Evolutionary conservation across 2,329 filamentous ascomycete genomes (phyloP), one percentile per base, ranked within the genome.

Genomic region (Aspergillus fijiensis): DNA sequence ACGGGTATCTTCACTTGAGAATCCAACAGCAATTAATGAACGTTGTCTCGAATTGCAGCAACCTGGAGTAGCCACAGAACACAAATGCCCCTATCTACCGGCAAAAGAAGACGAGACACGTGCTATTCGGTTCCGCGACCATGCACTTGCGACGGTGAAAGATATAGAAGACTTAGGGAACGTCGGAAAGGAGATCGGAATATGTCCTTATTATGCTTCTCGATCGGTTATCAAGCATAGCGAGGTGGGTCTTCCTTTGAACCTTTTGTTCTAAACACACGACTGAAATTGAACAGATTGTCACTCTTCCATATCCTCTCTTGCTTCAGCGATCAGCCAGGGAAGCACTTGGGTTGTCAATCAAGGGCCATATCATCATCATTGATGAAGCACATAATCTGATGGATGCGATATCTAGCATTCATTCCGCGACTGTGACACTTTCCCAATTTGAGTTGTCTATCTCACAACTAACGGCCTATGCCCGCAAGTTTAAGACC

Each of bases 311-410:
- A 0, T 99, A 99, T 72, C 94, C 94, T 1, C 77, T 99, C 6
- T 82, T 99, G 0, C 80, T 99, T 3, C 95, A 98, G 70, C 90
- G 88, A 68, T 90, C 87, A 4, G 93, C 95, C 0, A 84, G 95
- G 52, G 93, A 98, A 62, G 92, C 95, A 0, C 82, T 99, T 0
- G 89, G 90, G 0, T 87, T 99, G 49, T 94, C 89, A 25, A 77
- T 99, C 9, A 92, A 96, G 68, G 87, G 88, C 5, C 95, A 96
- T 70, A 82, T 99, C 0, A 87, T 99, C n/a, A 90, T 99, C 27
- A 91, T 99, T 51, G 95, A 99, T 67, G 95, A 99, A 79, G 95
- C 95, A 0, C 95, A 99, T 73, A 99, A 99, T 71, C 85, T 99
- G 55, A 96, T 97, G 89, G 93, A 97, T 73, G 92, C 94, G 0